These are phyloP conservation scores for Pyropia yezoensis DNA, from an alignment of 23 red algal species.

Conservation along the genomic window DNA sequence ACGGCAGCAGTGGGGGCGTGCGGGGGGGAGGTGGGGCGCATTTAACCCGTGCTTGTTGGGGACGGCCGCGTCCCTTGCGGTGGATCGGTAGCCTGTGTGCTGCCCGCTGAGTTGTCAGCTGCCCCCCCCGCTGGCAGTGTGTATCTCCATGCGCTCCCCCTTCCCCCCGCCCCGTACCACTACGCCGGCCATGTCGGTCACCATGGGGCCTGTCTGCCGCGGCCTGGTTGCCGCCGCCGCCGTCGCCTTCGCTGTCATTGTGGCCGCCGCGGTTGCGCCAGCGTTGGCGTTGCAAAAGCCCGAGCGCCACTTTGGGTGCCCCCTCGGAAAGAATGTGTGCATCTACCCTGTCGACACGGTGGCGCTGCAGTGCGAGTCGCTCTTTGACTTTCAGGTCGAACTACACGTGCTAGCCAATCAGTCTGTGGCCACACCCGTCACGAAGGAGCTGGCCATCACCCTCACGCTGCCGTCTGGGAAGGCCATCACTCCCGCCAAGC, in stretches of 20 bases:
- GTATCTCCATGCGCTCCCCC: too few species aligned
- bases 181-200: too few species aligned
- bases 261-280: not conserved
- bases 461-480: conserved; percentile 18
- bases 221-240: not conserved
- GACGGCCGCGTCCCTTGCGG: too few species aligned
- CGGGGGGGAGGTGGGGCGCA: too few species aligned
- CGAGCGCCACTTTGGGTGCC: conserved; percentile 39
- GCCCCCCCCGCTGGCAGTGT: too few species aligned
- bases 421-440: not conserved
- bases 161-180: too few species aligned
- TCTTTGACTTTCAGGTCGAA: conserved; percentile 45
- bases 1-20: too few species aligned
- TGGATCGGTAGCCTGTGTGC: too few species aligned
- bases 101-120: too few species aligned
- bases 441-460: conserved; percentile 8
- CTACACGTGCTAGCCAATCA: conserved; percentile 7
- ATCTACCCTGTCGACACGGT: conserved; percentile 30
- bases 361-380: conserved; percentile 23
- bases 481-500: conserved; percentile 5
- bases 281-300: conserved; percentile 22
- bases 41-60: too few species aligned
- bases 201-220: too few species aligned
- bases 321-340: conserved; percentile 30
- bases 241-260: not conserved